A percentile compares a stretch with the other conserved stretches of the same genome.
Conservation (phyloP, 2,329 filamentous ascomycete species). For the Herpotrichia juniperi region DNA sequence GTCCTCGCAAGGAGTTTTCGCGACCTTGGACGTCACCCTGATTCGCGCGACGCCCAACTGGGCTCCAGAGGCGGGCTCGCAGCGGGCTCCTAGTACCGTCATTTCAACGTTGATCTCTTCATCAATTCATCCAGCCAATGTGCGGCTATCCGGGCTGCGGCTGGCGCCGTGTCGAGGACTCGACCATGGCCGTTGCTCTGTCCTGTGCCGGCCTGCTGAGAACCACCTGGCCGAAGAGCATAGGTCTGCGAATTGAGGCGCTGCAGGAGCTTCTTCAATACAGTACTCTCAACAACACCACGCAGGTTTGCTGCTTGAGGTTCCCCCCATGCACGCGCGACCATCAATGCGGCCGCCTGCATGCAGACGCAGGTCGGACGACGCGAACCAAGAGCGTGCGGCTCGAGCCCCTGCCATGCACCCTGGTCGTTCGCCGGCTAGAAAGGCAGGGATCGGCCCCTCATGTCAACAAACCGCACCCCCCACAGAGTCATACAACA, state of each 20-base stretch:
- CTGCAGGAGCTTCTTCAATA: no score
- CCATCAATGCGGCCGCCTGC: slow-evolving; percentile 8
- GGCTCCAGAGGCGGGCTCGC: slow-evolving; percentile 4
- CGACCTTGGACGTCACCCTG: slow-evolving; percentile 18
- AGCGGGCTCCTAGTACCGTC: slow-evolving; percentile 22
- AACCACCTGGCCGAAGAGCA: background rate
- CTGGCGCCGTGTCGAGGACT: slow-evolving; percentile 10
- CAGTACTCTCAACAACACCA: no score
- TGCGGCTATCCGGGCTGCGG: background rate
- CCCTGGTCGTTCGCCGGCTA: no score
- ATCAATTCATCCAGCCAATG: slow-evolving; percentile 23
- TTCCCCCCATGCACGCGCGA: background rate
- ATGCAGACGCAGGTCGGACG: slow-evolving; percentile 4
- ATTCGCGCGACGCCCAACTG: slow-evolving; percentile 23
- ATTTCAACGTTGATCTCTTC: slow-evolving; percentile 16
- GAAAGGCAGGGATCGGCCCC: background rate
- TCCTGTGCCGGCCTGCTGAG: no score
- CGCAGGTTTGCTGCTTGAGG: background rate
- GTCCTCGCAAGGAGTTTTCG: background rate
- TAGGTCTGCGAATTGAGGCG: background rate
- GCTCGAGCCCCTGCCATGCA: background rate
- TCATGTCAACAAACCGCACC: background rate
- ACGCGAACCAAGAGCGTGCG: slow-evolving; percentile 7
- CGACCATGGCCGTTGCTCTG: background rate
- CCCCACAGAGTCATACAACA: slow-evolving; percentile 5